These are phyloP conservation scores for Fusarium scirpi DNA, from an alignment of 2,329 filamentous ascomycete genomes.

Conservation along the genomic window DNA sequence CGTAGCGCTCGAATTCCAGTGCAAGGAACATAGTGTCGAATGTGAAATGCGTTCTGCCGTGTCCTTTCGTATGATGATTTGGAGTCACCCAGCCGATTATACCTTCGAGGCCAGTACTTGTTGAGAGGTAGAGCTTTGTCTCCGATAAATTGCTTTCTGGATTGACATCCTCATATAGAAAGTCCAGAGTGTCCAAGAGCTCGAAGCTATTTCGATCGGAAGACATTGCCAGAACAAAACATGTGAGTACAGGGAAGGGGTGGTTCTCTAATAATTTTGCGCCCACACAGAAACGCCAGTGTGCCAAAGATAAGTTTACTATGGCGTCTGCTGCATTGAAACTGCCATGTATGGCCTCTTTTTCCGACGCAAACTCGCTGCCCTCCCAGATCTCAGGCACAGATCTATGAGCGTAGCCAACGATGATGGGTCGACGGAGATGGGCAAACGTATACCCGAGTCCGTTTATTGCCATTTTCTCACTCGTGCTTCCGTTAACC, in stretches of 20 bases:
- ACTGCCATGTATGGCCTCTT: rapidly evolving
- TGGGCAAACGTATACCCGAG: too few relatives aligned
- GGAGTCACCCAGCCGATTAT: too few relatives aligned
- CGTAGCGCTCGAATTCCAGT: rapidly evolving
- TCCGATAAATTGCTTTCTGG: too few relatives aligned
- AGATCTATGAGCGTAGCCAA: not conserved
- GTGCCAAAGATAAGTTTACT: not conserved
- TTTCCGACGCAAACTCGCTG: not conserved
- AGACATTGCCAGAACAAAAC: rapidly evolving
- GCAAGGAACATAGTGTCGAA: too few relatives aligned
- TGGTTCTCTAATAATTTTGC: rapidly evolving
- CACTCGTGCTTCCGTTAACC: too few relatives aligned
- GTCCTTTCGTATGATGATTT: too few relatives aligned
- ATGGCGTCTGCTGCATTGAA: not conserved
- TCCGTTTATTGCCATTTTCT: too few relatives aligned
- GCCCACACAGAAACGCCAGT: rapidly evolving
- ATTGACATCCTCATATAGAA: too few relatives aligned
- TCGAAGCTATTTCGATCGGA: rapidly evolving
- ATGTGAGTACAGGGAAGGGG: too few relatives aligned
- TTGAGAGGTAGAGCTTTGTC: too few relatives aligned
- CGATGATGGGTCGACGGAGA: too few relatives aligned
- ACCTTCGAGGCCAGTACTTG: too few relatives aligned
- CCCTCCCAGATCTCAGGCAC: rapidly evolving
- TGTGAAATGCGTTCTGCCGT: rapidly evolving
- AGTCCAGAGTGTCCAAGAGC: not conserved